These are phyloP conservation scores for Lagenidium giganteum DNA, from an alignment of 352 stramenopile species.

Conservation along the genomic window DNA sequence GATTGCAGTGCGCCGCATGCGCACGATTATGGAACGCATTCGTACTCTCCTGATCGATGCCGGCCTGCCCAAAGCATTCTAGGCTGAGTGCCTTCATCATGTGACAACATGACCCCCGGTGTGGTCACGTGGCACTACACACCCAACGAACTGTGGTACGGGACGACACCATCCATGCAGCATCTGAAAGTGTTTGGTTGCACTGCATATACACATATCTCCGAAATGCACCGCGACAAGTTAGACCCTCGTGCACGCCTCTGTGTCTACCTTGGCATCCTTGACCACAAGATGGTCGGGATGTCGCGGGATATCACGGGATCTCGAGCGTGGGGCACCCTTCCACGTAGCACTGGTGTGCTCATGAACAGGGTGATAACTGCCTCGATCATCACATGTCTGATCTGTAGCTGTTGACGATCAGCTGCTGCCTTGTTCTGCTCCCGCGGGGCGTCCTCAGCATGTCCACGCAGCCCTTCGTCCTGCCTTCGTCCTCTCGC, in stretches of 20 bases:
- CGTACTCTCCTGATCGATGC: conserved; percentile 7
- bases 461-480: too few relatives aligned
- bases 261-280: conserved; percentile 7
- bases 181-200: conserved; percentile 11
- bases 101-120: conserved; percentile 8
- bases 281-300: conserved; percentile 6
- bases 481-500: too few relatives aligned
- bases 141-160: conserved; percentile 3
- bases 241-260: conserved; percentile 2
- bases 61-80: conserved; percentile 1
- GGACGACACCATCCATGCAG: conserved; percentile 3
- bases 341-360: too few relatives aligned
- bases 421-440: too few relatives aligned
- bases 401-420: too few relatives aligned
- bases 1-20: conserved; percentile 7
- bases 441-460: too few relatives aligned
- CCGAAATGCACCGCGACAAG: neutral
- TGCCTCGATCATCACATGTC: too few relatives aligned
- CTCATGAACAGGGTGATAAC: too few relatives aligned
- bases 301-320: too few relatives aligned
- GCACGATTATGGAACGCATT: conserved; percentile 4
- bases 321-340: too few relatives aligned
- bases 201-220: conserved; percentile 6
- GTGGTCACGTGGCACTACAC: neutral
- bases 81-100: conserved; percentile 6